Percentiles rank a stretch among this genome's conserved stretches.
Conservation (phyloP, 345 rosid genomes). For the Leavenworthia alabamica region DNA sequence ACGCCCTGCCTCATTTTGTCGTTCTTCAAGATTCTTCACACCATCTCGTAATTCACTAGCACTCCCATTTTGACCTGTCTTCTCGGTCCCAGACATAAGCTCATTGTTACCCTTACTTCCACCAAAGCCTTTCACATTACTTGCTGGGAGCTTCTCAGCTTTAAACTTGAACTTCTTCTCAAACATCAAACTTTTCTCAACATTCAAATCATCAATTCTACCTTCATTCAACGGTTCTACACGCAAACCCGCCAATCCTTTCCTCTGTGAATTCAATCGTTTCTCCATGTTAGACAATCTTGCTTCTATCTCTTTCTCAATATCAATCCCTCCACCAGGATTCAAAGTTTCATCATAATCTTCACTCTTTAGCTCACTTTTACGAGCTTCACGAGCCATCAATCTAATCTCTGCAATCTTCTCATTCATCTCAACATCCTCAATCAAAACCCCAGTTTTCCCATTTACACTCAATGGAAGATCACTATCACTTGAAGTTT, state of each 20-base stretch:
- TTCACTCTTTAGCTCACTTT: slow-evolving; percentile 38
- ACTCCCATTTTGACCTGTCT: slow-evolving; percentile 1
- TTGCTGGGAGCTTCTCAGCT: slow-evolving; percentile 17
- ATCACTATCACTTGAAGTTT: slow-evolving; percentile 12
- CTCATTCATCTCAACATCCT: slow-evolving; percentile 37
- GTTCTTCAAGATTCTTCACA: slow-evolving; percentile 15
- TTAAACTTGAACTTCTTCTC: slow-evolving; percentile 54
- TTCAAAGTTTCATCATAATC: slow-evolving; percentile 28
- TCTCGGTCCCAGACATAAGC: background rate
- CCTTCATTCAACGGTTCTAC: slow-evolving; percentile 28
- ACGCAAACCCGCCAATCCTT: slow-evolving; percentile 35
- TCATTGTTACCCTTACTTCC: slow-evolving; percentile 22
- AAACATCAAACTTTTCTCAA: slow-evolving; percentile 33
- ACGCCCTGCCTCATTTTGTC: slow-evolving; percentile 17
- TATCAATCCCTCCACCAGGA: slow-evolving; percentile 30
- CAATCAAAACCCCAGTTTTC: slow-evolving; percentile 18
- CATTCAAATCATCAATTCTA: slow-evolving; percentile 15
- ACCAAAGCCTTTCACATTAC: slow-evolving; percentile 46
- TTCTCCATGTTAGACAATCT: slow-evolving; percentile 54
- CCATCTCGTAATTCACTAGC: background rate
- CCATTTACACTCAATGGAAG: slow-evolving; percentile 13
- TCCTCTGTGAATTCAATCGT: slow-evolving; percentile 46
- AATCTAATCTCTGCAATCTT: slow-evolving; percentile 59
- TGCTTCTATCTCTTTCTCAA: slow-evolving; percentile 63
- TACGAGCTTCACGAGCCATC: slow-evolving; percentile 71